Percentiles rank a stretch among this genome's conserved stretches.
These are phyloP conservation scores for Phallus indusiatus DNA, from an alignment of 768 basidiomycete species.

Conservation along the genomic window DNA sequence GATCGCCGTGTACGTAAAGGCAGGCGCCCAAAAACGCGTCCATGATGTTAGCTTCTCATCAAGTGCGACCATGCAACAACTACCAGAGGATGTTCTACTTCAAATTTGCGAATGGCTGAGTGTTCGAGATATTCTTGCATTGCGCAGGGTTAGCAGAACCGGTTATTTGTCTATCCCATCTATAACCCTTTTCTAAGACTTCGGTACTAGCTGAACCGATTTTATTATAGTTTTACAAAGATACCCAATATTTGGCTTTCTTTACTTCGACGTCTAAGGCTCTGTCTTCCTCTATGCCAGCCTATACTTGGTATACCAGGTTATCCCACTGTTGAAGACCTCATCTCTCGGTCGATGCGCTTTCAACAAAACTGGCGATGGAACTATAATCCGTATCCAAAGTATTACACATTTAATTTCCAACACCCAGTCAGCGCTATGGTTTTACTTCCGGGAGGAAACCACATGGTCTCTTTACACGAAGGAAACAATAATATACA, in stretches of 20 bases:
- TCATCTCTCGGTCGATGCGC: background rate
- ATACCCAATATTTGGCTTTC: slow-evolving; percentile 1
- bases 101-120: slow-evolving; percentile 5
- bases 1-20: too few species aligned
- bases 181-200: background rate
- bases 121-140: background rate
- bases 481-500: background rate
- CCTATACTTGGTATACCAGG: background rate
- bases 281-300: background rate
- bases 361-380: slow-evolving; percentile 8
- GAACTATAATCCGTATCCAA: slow-evolving; percentile 1
- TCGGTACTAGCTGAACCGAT: background rate
- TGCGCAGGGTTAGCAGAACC: background rate
- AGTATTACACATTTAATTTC: background rate
- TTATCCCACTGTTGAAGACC: background rate
- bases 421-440: background rate
- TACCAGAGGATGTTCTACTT: slow-evolving; percentile 5
- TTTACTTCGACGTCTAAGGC: slow-evolving; percentile 6
- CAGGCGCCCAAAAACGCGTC: too few species aligned
- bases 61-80: background rate
- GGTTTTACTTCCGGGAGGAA: slow-evolving; percentile 4
- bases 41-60: too few species aligned
- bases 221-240: background rate
- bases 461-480: slow-evolving; percentile 6
- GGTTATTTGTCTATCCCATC: background rate